These are phyloP conservation scores for Aleurites moluccanus DNA, from an alignment of 441 rosid genomes.

Conservation along the genomic window DNA sequence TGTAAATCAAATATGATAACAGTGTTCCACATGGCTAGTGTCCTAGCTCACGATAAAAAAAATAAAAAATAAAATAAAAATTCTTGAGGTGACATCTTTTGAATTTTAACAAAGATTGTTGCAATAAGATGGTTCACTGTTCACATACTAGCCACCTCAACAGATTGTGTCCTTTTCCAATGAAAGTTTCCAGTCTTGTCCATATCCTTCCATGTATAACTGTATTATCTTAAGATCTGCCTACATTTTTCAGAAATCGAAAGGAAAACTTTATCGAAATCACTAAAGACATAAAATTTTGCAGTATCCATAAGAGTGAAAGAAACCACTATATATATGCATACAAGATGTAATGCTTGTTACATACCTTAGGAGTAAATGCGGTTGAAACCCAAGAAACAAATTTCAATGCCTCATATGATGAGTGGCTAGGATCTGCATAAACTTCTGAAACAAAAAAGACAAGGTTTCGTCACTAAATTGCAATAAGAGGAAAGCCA, in stretches of 20 bases:
- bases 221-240: conserved; percentile 90
- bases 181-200: conserved; percentile 97
- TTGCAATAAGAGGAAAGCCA: conserved; percentile 20
- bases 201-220: conserved; percentile 88
- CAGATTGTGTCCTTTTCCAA: conserved; percentile 69
- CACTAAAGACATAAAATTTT: background rate
- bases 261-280: conserved; percentile 8
- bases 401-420: conserved; percentile 75
- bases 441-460: conserved; percentile 69
- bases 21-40: background rate
- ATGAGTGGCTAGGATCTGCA: conserved; percentile 84
- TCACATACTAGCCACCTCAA: conserved; percentile 88
- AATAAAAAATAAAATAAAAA: background rate
- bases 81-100: background rate
- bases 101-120: background rate
- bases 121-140: conserved; percentile 12
- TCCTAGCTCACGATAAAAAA: background rate
- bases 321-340: background rate
- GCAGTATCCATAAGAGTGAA: conserved; percentile 1
- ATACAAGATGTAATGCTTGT: conserved; percentile 1
- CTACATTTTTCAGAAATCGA: conserved; percentile 33
- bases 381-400: conserved; percentile 74
- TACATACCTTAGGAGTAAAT: conserved; percentile 78
- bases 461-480: conserved; percentile 9
- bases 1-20: background rate